Base-by-base conservation (phyloP, 768 basidiomycete species). In the Udeniomyces megalosporus region DNA sequence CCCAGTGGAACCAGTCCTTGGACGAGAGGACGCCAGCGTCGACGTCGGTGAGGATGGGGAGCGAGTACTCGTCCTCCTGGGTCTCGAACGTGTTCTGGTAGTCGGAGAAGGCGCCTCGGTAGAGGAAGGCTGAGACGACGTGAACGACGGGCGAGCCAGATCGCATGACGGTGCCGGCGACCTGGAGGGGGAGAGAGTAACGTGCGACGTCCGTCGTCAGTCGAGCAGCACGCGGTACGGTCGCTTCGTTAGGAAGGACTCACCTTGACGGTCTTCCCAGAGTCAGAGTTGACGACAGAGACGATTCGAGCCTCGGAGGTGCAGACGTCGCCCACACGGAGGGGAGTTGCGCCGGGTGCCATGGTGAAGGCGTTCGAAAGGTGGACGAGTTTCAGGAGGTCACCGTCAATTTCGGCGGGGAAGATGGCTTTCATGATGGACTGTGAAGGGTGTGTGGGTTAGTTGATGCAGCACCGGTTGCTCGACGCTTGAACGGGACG, bases 351-450 rank as follows among this genome's bases (percentile, higher is more conserved):
- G 51, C 85, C 88, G 28, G 86, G 80, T 66, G 93, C 76, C 72
- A 91, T 81, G 59, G 83, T 83, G 84, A 99, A 99, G 48, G 90
- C 91, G 71, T 99, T 99, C 8, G 91, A 91, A 17, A 99, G 81
- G 71, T 99, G 95, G 50, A 97, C 93, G 35, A 97, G 84, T 74
- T 90, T 92, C 68, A 97, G 78, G 17, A 97, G 76, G 73, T 99
- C 93, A 1, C 93, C 95, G 66, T 97, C 88, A 71, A 99, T 88
- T 12, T 81, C 75, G 14, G 79, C 72, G 6, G 95, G 95, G 82
- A 99, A 99, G 75, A 97, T 93, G 0, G 91, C 83, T 73, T 87
- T 89, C 86, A 97, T 99, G 75, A 99, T 97, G n/a, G 92, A 87
- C 90, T 93, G 67, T 0, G 60, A 42, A 8, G 38, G 17, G 38